These are phyloP conservation scores for Diutina neorugosa DNA, from an alignment of 1,139 yeast species.

Conservation along the genomic window DNA sequence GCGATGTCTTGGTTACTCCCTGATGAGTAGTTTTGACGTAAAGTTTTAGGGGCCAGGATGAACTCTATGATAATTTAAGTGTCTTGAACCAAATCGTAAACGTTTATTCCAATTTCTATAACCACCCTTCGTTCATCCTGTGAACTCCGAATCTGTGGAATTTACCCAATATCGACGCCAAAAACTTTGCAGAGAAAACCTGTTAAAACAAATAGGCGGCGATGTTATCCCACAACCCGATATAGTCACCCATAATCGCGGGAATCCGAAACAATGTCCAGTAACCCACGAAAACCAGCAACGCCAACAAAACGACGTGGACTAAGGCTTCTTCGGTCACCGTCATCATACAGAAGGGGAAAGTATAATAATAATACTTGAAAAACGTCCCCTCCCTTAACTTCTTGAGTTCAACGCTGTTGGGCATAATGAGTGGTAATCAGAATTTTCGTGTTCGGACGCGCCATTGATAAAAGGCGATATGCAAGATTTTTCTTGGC, in stretches of 20 bases:
- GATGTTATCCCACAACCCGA: not conserved
- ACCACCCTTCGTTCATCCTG: not conserved
- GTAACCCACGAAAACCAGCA: not conserved
- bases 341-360: slow-evolving; percentile 3
- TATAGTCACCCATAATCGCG: not conserved
- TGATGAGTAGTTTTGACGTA: too few species aligned
- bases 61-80: too few species aligned
- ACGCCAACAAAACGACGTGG: not conserved
- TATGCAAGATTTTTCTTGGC: not conserved
- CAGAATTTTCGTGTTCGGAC: not conserved
- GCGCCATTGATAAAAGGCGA: not conserved
- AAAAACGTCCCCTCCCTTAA: not conserved
- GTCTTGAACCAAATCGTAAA: not conserved
- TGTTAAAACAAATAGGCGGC: not conserved
- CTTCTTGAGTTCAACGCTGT: not conserved
- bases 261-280: slow-evolving; percentile 1
- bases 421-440: not conserved
- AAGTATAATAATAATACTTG: not conserved
- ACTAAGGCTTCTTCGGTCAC: not conserved
- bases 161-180: not conserved
- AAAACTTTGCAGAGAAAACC: not conserved
- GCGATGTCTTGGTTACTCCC: not conserved
- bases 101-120: not conserved
- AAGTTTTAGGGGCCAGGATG: too few species aligned
- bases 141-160: not conserved